Percentiles rank a stretch among this genome's conserved stretches.
These are phyloP conservation scores for Astragalus glycyphyllos DNA, from an alignment of 306 rosid genomes.

Conservation along the genomic window DNA sequence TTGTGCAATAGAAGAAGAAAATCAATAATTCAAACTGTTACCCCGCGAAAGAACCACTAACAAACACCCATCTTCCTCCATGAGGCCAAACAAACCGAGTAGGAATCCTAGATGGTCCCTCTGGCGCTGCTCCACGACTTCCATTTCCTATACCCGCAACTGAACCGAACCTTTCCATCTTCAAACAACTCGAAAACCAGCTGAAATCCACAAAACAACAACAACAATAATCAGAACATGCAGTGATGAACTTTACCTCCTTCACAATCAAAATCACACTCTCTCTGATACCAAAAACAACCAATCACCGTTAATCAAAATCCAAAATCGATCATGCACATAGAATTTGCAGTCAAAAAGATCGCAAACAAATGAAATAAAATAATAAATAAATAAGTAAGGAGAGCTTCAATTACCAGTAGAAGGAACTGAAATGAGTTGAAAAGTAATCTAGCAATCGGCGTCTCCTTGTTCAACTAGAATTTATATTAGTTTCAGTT, in stretches of 20 bases:
- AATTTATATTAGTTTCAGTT: constrained; percentile 38
- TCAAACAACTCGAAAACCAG: constrained; percentile 27
- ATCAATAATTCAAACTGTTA: constrained; percentile 25
- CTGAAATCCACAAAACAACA: constrained; percentile 27
- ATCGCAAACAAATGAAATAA: not conserved
- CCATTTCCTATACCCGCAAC: constrained; percentile 25
- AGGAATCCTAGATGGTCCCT: constrained; percentile 47
- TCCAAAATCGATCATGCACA: constrained; percentile 30
- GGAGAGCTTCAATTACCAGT: constrained; percentile 18
- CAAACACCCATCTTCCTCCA: constrained; percentile 63
- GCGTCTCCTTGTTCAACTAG: not conserved
- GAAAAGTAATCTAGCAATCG: constrained; percentile 11
- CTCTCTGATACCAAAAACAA: constrained; percentile 30
- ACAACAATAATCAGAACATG: constrained; percentile 15
- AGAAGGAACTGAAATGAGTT: not conserved
- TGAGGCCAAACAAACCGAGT: constrained; percentile 61
- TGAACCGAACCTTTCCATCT: constrained; percentile 53
- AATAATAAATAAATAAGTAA: not conserved
- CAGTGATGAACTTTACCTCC: constrained; percentile 30
- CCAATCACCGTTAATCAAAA: constrained; percentile 30
- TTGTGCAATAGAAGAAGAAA: not conserved
- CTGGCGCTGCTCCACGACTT: constrained; percentile 33
- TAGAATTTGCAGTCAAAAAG: not conserved
- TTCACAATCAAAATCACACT: constrained; percentile 23
- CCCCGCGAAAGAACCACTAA: constrained; percentile 65